Conservation (phyloP, 345 rosid genomes). For the Populus nigra region DNA sequence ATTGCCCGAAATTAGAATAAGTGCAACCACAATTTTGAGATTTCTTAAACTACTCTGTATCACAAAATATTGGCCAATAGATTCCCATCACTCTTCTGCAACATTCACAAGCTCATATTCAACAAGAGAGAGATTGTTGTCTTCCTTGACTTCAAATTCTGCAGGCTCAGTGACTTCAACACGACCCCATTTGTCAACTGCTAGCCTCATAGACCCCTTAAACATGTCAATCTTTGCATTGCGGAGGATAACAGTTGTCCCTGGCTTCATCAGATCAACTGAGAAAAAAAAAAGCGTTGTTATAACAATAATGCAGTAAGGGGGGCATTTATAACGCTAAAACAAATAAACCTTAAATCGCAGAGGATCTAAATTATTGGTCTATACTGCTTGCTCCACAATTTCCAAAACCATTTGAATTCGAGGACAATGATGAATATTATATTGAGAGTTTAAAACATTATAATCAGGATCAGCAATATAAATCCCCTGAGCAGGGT, state of each 20-base stretch:
- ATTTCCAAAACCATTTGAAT: neutral
- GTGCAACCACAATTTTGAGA: neutral
- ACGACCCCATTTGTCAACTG: conserved; percentile 37
- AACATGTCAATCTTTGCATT: conserved; percentile 40
- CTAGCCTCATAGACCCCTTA: conserved; percentile 38
- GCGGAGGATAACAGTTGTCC: conserved; percentile 53
- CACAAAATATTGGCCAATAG: neutral
- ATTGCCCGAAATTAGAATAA: neutral
- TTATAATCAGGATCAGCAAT: neutral
- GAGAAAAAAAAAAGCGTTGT: conserved; percentile 5
- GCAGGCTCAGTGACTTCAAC: conserved; percentile 52
- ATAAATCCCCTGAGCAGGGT: neutral
- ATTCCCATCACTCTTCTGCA: conserved; percentile 46
- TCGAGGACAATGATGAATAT: neutral
- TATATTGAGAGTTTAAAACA: neutral
- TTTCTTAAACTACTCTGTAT: neutral
- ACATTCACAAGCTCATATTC: conserved; percentile 74
- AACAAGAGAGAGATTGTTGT: conserved; percentile 66
- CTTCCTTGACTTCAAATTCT: conserved; percentile 66
- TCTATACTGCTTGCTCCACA: neutral
- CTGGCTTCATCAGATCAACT: conserved; percentile 89
- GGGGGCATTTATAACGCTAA: neutral
- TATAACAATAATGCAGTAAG: neutral
- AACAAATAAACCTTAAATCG: neutral
- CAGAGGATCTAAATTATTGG: neutral